phyloP scores from a whole-genome alignment of 345 rosid genomes.

The Streptanthus diversifolius region DNA sequence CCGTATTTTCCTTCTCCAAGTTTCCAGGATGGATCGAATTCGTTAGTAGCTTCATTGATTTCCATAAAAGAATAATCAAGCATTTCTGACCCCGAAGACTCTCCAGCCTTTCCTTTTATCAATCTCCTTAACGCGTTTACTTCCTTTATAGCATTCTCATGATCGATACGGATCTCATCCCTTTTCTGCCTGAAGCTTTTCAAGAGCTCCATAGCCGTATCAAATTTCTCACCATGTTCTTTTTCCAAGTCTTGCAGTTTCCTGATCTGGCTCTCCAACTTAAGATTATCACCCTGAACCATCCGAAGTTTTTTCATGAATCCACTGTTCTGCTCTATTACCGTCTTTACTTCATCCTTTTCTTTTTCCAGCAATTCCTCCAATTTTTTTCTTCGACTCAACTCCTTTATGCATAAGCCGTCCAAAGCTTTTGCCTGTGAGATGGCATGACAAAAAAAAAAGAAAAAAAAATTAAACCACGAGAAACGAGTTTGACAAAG shows the following conservation, averaged over 20 bases:
- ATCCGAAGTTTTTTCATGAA: slow-evolving; percentile 45
- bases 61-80: slow-evolving; percentile 79
- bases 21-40: slow-evolving; percentile 71
- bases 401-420: slow-evolving; percentile 55
- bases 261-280: slow-evolving; percentile 47
- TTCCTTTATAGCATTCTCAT: slow-evolving; percentile 46
- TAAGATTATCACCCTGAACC: slow-evolving; percentile 50
- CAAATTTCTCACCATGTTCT: slow-evolving; percentile 75
- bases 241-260: slow-evolving; percentile 41
- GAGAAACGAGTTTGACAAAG: not conserved
- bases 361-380: slow-evolving; percentile 52
- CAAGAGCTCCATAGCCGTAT: slow-evolving; percentile 77
- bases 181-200: slow-evolving; percentile 63
- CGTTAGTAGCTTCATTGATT: slow-evolving; percentile 68
- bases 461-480: not conserved
- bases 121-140: slow-evolving; percentile 41
- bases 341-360: slow-evolving; percentile 47
- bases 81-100: slow-evolving; percentile 49
- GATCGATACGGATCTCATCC: slow-evolving; percentile 61
- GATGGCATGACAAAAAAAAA: slow-evolving; percentile 1
- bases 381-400: slow-evolving; percentile 54
- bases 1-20: slow-evolving; percentile 86
- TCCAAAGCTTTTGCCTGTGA: slow-evolving; percentile 67
- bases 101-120: slow-evolving; percentile 35
- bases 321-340: slow-evolving; percentile 43